Conservation (phyloP, 2,329 filamentous ascomycete species). For the Daldinia sp. region DNA sequence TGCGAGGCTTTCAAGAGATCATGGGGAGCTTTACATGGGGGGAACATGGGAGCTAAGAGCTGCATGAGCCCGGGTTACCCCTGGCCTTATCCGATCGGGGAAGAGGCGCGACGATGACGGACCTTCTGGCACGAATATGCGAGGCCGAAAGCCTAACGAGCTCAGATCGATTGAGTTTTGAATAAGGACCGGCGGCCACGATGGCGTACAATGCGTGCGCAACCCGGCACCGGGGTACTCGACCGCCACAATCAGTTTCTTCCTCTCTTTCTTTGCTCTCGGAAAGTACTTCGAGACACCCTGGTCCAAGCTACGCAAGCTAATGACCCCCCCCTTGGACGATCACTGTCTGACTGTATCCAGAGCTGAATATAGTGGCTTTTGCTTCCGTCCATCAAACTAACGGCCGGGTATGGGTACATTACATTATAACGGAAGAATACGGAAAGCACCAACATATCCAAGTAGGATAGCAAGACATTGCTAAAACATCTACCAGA, state of each 20-base stretch:
- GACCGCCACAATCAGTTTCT: constrained; percentile 32
- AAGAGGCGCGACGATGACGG: constrained; percentile 28
- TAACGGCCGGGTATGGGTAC: constrained; percentile 7
- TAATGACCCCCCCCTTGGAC: constrained; percentile 26
- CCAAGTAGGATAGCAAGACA: constrained; percentile 25
- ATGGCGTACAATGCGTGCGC: constrained; percentile 34
- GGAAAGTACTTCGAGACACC: constrained; percentile 31
- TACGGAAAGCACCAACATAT: constrained; percentile 20
- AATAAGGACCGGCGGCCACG: constrained; percentile 25
- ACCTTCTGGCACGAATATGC: constrained; percentile 27
- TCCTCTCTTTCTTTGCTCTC: constrained; percentile 29
- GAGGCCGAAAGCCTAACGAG: constrained; percentile 18
- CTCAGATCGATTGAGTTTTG: constrained; percentile 29
- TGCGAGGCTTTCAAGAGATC: constrained; percentile 29
- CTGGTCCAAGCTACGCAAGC: constrained; percentile 33
- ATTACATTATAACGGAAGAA: constrained; percentile 13
- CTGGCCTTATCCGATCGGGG: constrained; percentile 35
- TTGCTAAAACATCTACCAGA: constrained; percentile 25
- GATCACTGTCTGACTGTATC: constrained; percentile 28
- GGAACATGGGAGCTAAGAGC: constrained; percentile 30
- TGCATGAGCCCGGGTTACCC: constrained; percentile 30
- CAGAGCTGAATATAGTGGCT: constrained; percentile 25
- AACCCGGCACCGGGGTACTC: constrained; percentile 28
- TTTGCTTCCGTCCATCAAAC: constrained; percentile 6
- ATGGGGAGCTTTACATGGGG: constrained; percentile 25